Evolutionary conservation across 2,329 filamentous ascomycete species (phyloP).

Genomic region (Fusarium staphyleae): DNA sequence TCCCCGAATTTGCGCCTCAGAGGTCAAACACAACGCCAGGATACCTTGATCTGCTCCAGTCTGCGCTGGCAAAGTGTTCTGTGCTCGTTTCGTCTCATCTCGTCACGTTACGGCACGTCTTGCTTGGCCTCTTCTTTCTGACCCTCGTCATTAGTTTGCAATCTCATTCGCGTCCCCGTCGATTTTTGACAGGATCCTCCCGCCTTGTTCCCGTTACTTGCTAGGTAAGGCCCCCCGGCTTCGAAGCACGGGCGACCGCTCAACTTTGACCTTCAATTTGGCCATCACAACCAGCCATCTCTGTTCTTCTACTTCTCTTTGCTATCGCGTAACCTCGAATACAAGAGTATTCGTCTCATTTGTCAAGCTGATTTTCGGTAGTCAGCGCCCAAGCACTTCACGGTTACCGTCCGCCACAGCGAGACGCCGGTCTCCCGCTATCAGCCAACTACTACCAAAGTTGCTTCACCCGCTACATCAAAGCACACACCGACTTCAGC

Average conservation of each 20-base stretch:
- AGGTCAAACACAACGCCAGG: slow-evolving; percentile 41
- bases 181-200: slow-evolving; percentile 23
- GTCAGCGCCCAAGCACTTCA: slow-evolving; percentile 15
- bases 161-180: slow-evolving; percentile 9
- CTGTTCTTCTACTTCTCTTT: slow-evolving; percentile 29
- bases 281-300: slow-evolving; percentile 13
- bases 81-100: background rate
- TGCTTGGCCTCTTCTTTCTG: slow-evolving; percentile 7
- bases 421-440: slow-evolving; percentile 35
- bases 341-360: slow-evolving; percentile 9
- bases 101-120: too few species aligned
- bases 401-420: slow-evolving; percentile 5
- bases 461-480: slow-evolving; percentile 31
- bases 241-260: slow-evolving; percentile 18
- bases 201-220: slow-evolving; percentile 26
- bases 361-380: slow-evolving; percentile 6
- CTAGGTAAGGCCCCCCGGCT: slow-evolving; percentile 20
- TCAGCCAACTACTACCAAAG: slow-evolving; percentile 35
- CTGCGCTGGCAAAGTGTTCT: slow-evolving; percentile 31
- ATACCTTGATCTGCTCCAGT: slow-evolving; percentile 36
- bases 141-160: slow-evolving; percentile 4
- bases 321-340: slow-evolving; percentile 11
- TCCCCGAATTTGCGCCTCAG: slow-evolving; percentile 34
- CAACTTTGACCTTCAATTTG: slow-evolving; percentile 16
- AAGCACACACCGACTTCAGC: slow-evolving; percentile 36